Conservation (phyloP, 495 filamentous ascomycete species). For the Daldinia grandis region DNA sequence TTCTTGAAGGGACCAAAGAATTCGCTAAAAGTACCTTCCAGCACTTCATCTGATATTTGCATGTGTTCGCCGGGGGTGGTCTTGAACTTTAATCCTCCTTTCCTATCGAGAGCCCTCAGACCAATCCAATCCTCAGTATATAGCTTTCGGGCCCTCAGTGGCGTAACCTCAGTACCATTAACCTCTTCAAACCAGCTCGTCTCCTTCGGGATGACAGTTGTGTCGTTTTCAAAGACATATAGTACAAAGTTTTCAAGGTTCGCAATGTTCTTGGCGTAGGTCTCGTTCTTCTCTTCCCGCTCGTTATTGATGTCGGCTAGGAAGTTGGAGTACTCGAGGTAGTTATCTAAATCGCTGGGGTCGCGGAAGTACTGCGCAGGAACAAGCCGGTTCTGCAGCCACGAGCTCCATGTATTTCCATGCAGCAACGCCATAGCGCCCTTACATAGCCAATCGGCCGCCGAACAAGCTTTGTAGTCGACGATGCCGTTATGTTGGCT, state of each 20-base stretch:
- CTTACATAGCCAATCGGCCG: slow-evolving; percentile 81
- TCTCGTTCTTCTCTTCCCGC: slow-evolving; percentile 73
- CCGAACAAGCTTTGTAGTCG: slow-evolving; percentile 72
- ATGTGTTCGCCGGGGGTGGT: slow-evolving; percentile 81
- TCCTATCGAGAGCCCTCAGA: slow-evolving; percentile 79
- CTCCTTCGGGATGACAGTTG: slow-evolving; percentile 88
- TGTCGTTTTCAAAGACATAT: slow-evolving; percentile 90
- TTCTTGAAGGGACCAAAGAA: slow-evolving; percentile 70
- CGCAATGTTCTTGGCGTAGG: slow-evolving; percentile 76
- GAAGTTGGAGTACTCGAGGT: slow-evolving; percentile 86
- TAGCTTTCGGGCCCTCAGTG: slow-evolving; percentile 73
- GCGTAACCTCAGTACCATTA: slow-evolving; percentile 72
- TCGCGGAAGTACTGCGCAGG: slow-evolving; percentile 96
- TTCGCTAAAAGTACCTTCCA: slow-evolving; percentile 73
- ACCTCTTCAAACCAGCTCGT: slow-evolving; percentile 91
- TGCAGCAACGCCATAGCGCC: slow-evolving; percentile 76
- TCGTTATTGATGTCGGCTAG: slow-evolving; percentile 99
- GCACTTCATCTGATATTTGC: slow-evolving; percentile 71
- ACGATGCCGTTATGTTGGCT: slow-evolving; percentile 93
- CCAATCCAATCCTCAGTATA: slow-evolving; percentile 97
- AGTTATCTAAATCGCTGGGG: slow-evolving; percentile 71
- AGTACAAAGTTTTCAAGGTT: slow-evolving; percentile 81
- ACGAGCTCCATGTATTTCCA: slow-evolving; percentile 75
- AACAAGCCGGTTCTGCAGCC: slow-evolving; percentile 80
- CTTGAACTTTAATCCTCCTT: slow-evolving; percentile 79